Percentiles rank a stretch among this genome's conserved stretches.
These are phyloP conservation scores for Aureobasidium sp. DNA, from an alignment of 2,329 filamentous ascomycete genomes.

Conservation along the genomic window DNA sequence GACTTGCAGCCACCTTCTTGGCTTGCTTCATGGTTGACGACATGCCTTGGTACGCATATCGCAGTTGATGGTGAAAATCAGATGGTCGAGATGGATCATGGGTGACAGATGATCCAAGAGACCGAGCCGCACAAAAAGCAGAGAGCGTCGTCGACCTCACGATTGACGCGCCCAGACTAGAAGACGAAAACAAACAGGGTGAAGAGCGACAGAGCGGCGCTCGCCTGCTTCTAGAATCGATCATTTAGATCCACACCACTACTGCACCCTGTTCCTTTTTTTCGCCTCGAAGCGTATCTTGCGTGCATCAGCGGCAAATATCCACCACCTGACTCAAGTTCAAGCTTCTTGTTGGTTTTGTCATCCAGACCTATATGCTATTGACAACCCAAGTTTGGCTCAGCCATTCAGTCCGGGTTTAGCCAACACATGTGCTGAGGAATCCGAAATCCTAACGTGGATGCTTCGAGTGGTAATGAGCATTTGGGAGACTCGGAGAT, in stretches of 20 bases:
- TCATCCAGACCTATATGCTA: not conserved
- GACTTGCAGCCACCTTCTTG: conserved; percentile 2
- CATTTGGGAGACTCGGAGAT: not conserved
- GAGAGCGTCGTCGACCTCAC: conserved; percentile 3
- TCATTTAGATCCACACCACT: not conserved
- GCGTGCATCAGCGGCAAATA: not conserved
- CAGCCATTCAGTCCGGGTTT: not conserved
- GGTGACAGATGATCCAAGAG: not conserved
- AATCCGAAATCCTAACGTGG: not conserved
- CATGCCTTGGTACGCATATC: not conserved
- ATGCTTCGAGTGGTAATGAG: not conserved
- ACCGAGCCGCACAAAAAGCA: conserved; percentile 5
- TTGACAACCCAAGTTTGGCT: not conserved
- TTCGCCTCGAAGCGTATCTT: not conserved
- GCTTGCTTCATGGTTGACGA: conserved; percentile 5
- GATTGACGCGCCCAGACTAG: not conserved
- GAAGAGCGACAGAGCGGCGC: conserved; percentile 8
- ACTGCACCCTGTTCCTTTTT: not conserved
- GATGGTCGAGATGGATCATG: not conserved
- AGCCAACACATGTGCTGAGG: not conserved
- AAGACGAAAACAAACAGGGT: not conserved
- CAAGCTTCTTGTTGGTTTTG: conserved; percentile 2
- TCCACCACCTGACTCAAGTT: conserved; percentile 9
- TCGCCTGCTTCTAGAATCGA: conserved; percentile 11
- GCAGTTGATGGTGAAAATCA: not conserved